Base-by-base conservation (phyloP, 768 basidiomycete species). In the Cyathus striatus region DNA sequence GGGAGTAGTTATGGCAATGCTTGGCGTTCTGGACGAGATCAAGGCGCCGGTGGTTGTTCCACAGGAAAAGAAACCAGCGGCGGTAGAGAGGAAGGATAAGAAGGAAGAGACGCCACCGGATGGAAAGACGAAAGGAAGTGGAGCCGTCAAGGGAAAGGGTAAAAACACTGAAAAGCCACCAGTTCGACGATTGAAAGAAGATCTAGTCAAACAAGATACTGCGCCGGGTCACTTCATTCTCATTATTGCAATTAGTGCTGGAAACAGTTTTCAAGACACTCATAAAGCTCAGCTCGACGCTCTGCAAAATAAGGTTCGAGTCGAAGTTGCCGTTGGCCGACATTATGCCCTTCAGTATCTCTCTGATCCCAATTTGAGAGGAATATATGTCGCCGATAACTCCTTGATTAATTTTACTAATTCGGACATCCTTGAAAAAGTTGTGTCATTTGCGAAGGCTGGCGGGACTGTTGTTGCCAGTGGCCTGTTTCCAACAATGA, bases 1-100 rank as follows among this genome's bases (percentile, higher is more conserved):
- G 18, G 58, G 53, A 16, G 56, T 62, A 7, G 46, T 67, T 22
- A 45, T 69, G 17, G 64, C 67, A 9, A 68, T 73, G 65, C 60
- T 64, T 16, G 62, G 59, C 18, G 42, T 68, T 26, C 51, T 66
- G 21, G 62, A 65, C 26, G 25, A 40, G 20, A 42, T 46, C 9
- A 47, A 42, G 23, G 25, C 30, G 16, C 6, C 41, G n/a, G n/a
- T n/a, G n/a, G n/a, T n/a, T n/a, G n/a, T n/a, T n/a, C 20, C 34
- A 23, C 20, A 32, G 24, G 4, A 12, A 12, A 27, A 10, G 2
- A 23, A 40, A 30, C 20, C 22, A 14, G 27, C 42, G n/a, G 35
- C 37, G 10, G 18, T 24, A 43, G 33, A n/a, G 0, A 27, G 24
- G 24, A 35, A 46, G 38, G 41, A 44, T 21, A 44, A 30, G 22